These are phyloP conservation scores for Coemansia sp. DNA, from an alignment of 192 early-diverging fungal genomes.

Conservation along the genomic window DNA sequence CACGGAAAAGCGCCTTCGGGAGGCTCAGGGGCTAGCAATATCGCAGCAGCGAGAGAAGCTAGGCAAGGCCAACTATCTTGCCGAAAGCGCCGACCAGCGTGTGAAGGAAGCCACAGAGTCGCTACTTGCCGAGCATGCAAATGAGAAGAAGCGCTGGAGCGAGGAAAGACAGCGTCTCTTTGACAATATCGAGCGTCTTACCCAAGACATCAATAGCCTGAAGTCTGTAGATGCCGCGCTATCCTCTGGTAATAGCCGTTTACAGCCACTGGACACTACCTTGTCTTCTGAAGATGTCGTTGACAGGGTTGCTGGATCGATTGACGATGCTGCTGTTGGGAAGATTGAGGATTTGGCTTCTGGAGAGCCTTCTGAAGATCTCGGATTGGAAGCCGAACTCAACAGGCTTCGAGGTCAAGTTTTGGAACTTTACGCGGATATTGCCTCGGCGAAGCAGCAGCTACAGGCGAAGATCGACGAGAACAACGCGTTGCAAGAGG, in stretches of 20 bases:
- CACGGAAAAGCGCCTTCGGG: slow-evolving; percentile 49
- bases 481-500: slow-evolving; percentile 2
- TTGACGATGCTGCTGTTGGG: slow-evolving; percentile 15
- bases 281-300: too few relatives aligned
- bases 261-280: neutral
- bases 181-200: slow-evolving; percentile 49
- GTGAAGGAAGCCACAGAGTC: slow-evolving; percentile 30
- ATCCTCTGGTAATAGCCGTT: neutral
- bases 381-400: neutral
- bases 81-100: slow-evolving; percentile 40
- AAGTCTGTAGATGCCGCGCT: slow-evolving; percentile 2
- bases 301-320: neutral
- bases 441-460: slow-evolving; percentile 10
- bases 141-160: slow-evolving; percentile 25
- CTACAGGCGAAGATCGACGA: slow-evolving; percentile 13
- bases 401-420: neutral
- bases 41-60: slow-evolving; percentile 51
- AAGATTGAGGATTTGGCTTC: slow-evolving; percentile 29
- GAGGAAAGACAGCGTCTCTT: slow-evolving; percentile 49
- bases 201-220: slow-evolving; percentile 27
- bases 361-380: neutral
- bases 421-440: neutral
- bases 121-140: slow-evolving; percentile 22
- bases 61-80: slow-evolving; percentile 22
- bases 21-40: slow-evolving; percentile 50